These are phyloP conservation scores for Jatropha multifida DNA, from an alignment of 441 rosid genomes.

Conservation along the genomic window DNA sequence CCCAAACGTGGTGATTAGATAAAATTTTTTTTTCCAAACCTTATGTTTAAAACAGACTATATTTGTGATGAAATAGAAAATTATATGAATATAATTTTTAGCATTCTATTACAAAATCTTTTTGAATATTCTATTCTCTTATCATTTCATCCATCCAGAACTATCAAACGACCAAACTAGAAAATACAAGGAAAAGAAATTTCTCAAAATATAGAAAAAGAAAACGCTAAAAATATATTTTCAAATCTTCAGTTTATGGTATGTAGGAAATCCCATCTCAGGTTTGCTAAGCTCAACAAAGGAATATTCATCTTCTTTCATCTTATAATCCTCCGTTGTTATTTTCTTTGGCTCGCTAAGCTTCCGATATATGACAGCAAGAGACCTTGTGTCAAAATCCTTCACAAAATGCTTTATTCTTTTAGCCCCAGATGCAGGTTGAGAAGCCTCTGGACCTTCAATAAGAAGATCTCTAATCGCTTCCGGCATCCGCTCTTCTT, in stretches of 20 bases:
- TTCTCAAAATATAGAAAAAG: no score
- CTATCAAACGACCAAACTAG: background rate
- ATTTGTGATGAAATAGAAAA: no score
- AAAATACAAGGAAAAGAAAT: no score
- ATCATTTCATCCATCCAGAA: no score
- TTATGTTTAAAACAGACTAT: no score
- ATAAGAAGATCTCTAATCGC: constrained; percentile 21
- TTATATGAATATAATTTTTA: no score
- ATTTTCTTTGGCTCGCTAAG: background rate
- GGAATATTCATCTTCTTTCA: constrained; percentile 4
- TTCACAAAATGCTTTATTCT: constrained; percentile 21
- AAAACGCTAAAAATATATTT: no score
- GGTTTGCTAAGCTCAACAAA: background rate
- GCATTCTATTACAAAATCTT: no score
- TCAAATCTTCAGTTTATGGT: no score
- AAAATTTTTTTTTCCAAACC: no score
- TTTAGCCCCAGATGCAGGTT: background rate
- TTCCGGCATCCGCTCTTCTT: constrained; percentile 30
- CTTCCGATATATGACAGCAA: constrained; percentile 33
- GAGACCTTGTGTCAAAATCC: constrained; percentile 28
- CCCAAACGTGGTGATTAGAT: no score
- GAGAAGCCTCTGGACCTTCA: constrained; percentile 8
- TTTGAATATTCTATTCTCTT: no score
- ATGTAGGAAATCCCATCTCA: background rate
- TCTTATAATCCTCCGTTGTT: constrained; percentile 5